These are phyloP conservation scores for Sisymbrium altissimum DNA, from an alignment of 345 rosid species.

Conservation along the genomic window DNA sequence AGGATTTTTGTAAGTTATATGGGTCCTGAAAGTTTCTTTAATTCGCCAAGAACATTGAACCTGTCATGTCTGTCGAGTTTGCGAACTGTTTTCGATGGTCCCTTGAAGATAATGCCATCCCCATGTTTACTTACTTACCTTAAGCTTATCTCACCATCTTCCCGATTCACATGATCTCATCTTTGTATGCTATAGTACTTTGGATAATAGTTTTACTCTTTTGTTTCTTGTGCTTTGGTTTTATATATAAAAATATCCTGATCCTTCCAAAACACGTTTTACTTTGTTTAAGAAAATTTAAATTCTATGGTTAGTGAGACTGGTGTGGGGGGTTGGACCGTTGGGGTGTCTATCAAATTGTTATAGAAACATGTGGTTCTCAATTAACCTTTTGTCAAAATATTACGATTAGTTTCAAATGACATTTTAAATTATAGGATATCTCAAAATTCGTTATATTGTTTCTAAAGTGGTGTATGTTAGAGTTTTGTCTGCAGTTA, in stretches of 20 bases:
- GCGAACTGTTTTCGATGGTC: neutral
- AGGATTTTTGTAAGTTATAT: neutral
- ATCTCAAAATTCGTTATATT: no score
- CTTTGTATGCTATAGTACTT: neutral
- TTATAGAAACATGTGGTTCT: conserved; percentile 15
- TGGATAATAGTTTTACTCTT: neutral
- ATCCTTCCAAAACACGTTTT: neutral
- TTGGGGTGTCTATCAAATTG: neutral
- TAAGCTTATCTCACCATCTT: conserved; percentile 17
- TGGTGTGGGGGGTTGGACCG: neutral
- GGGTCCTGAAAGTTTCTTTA: conserved; percentile 22
- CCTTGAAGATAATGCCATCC: neutral
- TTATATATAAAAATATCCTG: neutral
- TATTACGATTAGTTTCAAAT: neutral
- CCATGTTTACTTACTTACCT: conserved; percentile 20
- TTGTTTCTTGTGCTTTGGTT: neutral
- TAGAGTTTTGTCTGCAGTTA: no score
- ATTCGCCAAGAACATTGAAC: conserved; percentile 29
- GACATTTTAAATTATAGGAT: no score
- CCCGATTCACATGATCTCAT: conserved; percentile 7
- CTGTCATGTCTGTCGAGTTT: conserved; percentile 24
- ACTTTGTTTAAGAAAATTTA: neutral
- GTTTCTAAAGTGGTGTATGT: no score
- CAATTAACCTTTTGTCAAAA: neutral
- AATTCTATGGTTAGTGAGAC: neutral